These are phyloP conservation scores for Oemleria cerasiformis DNA, from an alignment of 306 rosid species.

Conservation along the genomic window DNA sequence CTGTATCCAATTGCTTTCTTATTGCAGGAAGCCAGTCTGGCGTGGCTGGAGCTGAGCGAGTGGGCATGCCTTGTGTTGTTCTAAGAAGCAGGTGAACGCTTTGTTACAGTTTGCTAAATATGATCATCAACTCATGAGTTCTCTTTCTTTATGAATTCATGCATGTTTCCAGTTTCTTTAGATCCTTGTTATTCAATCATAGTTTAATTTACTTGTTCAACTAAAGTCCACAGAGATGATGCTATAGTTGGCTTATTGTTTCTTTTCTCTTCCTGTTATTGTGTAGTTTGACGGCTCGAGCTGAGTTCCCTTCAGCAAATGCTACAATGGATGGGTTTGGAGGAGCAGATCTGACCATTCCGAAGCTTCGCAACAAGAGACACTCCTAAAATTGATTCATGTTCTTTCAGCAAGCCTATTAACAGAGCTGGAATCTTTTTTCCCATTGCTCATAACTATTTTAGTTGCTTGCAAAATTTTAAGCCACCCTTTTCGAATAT, in stretches of 20 bases:
- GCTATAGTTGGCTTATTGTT: background rate
- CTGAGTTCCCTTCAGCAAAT: constrained; percentile 84
- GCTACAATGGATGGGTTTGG: constrained; percentile 82
- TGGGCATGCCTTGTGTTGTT: constrained; percentile 85
- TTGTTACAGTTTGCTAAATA: background rate
- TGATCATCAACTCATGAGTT: background rate
- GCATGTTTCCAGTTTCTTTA: background rate
- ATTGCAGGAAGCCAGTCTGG: constrained; percentile 92
- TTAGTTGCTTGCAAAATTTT: too few species aligned
- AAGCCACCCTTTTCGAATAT: too few species aligned
- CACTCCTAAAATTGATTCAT: constrained; percentile 15
- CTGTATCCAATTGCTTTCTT: constrained; percentile 68
- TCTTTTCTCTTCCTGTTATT: constrained; percentile 13
- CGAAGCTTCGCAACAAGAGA: constrained; percentile 52
- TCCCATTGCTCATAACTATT: too few species aligned
- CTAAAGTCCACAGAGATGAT: background rate
- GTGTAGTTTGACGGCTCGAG: constrained; percentile 82
- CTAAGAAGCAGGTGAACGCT: constrained; percentile 76
- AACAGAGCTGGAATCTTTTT: background rate
- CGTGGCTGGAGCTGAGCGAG: constrained; percentile 64
- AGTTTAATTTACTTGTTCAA: background rate
- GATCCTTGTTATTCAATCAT: background rate
- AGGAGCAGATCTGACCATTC: constrained; percentile 73
- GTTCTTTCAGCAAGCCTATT: background rate
- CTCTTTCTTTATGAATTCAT: background rate